phyloP scores from a whole-genome alignment of 2,329 filamentous ascomycete species.

The Alternaria gaisen region DNA sequence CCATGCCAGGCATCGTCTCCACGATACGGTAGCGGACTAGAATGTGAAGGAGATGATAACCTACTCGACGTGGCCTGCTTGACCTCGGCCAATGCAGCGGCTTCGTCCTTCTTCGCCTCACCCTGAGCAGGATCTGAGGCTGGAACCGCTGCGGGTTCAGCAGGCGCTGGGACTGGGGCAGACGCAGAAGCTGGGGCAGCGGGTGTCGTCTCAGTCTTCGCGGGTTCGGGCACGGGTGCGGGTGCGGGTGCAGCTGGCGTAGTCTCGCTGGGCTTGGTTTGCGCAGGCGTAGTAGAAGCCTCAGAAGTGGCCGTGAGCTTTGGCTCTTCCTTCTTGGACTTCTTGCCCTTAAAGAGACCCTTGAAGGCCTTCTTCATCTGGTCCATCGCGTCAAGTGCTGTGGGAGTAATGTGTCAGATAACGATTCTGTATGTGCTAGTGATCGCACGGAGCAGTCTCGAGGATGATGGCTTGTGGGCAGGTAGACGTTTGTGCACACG shows the following conservation, averaged over 20 bases:
- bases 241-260: constrained; percentile 44
- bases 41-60: constrained; percentile 31
- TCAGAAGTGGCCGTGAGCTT: constrained; percentile 38
- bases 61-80: constrained; percentile 49
- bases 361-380: constrained; percentile 52
- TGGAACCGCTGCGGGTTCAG: constrained; percentile 30
- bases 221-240: constrained; percentile 31
- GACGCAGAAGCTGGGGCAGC: constrained; percentile 16
- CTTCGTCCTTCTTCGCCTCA: constrained; percentile 40
- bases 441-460: not conserved
- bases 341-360: constrained; percentile 47
- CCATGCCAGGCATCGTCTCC: constrained; percentile 26
- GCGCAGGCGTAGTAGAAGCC: constrained; percentile 31
- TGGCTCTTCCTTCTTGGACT: constrained; percentile 43
- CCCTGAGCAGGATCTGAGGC: constrained; percentile 25
- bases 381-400: constrained; percentile 49
- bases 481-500: not conserved
- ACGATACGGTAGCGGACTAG: constrained; percentile 10
- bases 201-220: constrained; percentile 21
- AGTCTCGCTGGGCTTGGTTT: constrained; percentile 46
- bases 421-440: not conserved
- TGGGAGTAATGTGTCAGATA: constrained; percentile 20
- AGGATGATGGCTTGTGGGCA: not conserved
- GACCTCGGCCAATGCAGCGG: constrained; percentile 41
- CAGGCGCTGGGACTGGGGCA: constrained; percentile 14